These are phyloP conservation scores for Erodium moschatum DNA, from an alignment of 441 rosid species.

Conservation along the genomic window DNA sequence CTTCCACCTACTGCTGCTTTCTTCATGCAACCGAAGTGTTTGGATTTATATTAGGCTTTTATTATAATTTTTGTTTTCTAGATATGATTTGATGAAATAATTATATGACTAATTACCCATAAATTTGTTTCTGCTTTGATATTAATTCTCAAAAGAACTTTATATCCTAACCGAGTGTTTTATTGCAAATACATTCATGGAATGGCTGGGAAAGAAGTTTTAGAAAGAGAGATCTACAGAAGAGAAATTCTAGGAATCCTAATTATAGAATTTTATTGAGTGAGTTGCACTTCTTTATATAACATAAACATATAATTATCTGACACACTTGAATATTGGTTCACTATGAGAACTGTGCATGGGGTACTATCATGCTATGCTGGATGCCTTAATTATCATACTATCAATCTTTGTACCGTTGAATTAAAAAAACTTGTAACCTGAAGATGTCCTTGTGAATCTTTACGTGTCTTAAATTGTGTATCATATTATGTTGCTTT, in stretches of 20 bases:
- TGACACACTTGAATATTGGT: not conserved
- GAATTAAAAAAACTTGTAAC: not conserved
- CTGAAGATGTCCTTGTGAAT: not conserved
- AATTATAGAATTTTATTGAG: not conserved
- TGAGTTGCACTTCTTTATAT: not conserved
- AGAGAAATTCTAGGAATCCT: slow-evolving; percentile 4
- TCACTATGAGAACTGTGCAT: not conserved
- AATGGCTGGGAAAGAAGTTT: not conserved
- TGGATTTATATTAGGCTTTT: no score
- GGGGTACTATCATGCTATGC: not conserved
- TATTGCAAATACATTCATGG: slow-evolving; percentile 1
- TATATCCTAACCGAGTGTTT: not conserved
- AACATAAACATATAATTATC: not conserved
- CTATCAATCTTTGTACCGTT: not conserved
- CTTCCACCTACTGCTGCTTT: no score
- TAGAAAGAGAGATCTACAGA: not conserved
- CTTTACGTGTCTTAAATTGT: not conserved
- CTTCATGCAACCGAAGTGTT: no score
- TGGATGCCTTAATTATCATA: not conserved
- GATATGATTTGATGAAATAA: no score
- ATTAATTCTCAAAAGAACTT: not conserved
- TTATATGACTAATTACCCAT: no score
- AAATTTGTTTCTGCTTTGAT: no score
- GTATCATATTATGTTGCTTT: not conserved
- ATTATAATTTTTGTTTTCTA: no score